Conservation (phyloP, 2,329 filamentous ascomycete species). For the Fusarium pseudocircinatum region DNA sequence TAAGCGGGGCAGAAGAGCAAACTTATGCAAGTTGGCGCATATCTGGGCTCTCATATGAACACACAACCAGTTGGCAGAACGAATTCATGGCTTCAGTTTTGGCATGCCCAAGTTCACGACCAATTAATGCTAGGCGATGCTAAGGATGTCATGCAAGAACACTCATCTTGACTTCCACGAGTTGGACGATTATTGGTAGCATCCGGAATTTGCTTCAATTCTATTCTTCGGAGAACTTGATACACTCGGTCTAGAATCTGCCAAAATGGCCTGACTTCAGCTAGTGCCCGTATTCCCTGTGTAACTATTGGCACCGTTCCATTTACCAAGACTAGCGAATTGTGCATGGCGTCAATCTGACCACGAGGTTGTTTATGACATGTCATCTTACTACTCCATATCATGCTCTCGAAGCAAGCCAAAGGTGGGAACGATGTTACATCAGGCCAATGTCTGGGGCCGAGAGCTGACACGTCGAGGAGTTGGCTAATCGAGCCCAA, state of each 20-base stretch:
- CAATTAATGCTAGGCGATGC: background rate
- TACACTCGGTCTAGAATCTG: conserved; percentile 22
- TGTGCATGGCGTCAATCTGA: background rate
- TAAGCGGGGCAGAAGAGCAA: conserved; percentile 33
- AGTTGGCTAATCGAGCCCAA: background rate
- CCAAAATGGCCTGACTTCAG: conserved; percentile 24
- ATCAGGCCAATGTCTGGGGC: background rate
- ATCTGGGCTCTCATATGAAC: background rate
- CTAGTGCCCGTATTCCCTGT: conserved; percentile 5
- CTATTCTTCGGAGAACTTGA: background rate
- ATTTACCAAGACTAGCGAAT: background rate
- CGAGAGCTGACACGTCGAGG: background rate
- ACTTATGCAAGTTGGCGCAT: conserved; percentile 22
- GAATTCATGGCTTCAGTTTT: background rate
- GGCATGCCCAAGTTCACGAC: background rate
- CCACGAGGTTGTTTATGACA: background rate
- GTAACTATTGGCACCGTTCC: conserved; percentile 13
- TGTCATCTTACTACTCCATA: conserved; percentile 1
- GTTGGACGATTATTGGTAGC: background rate
- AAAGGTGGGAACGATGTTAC: background rate
- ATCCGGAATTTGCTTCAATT: conserved; percentile 4
- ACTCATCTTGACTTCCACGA: conserved; percentile 6
- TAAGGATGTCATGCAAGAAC: background rate
- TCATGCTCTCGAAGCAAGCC: background rate
- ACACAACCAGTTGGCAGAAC: background rate